Evolutionary conservation across 768 basidiomycete species (phyloP), one percentile per base, ranked within the genome.

Genomic region (Kockovaella imperatae): DNA sequence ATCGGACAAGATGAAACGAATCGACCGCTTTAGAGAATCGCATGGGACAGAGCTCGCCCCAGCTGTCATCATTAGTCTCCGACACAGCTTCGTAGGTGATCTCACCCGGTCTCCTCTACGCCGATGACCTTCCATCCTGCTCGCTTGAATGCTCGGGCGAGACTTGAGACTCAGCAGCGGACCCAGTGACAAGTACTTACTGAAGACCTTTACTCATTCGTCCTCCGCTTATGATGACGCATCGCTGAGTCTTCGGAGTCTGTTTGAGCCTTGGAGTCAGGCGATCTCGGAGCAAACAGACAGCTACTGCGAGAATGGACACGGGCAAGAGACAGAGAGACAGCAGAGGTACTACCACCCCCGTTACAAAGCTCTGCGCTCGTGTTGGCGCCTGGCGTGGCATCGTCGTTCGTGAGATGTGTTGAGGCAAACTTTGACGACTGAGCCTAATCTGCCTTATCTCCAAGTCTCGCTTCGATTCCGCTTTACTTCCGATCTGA

Each of bases 41-140:
- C 53, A 67, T 65, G 0, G 65, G 61, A 35, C 64, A 67, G 24
- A 53, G 45, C 35, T 69, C 64, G 21, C 62, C 65, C 64, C 65
- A 67, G 15, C 68, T 69, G 18, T 32, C n/a, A 31, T 38, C 14
- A 38, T 38, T 20, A 38, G 36, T 38, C 6, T 20, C 32, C 13
- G 20, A 36, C 18, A 7, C 24, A 30, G 45, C 4, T 5, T 14
- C 3, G 52, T 32, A 10, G 25, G 29, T 40, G 4, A 31, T 2
- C 20, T 18, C 18, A 56, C 62, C 34, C 35, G 44, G 55, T 48
- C 47, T 69, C 68, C 30, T 67, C 68, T 5, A 67, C 64, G 3
- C 66, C 62, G 21, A 67, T 60, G 4, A 69, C 65, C 31, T 53
- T 61, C 61, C 67, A 68, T 23, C 67, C 67, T 15, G 67, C 67